Evolutionary conservation across 306 rosid genomes (phyloP), one percentile per base, ranked within the genome.

Genomic region (Castanea crenata): DNA sequence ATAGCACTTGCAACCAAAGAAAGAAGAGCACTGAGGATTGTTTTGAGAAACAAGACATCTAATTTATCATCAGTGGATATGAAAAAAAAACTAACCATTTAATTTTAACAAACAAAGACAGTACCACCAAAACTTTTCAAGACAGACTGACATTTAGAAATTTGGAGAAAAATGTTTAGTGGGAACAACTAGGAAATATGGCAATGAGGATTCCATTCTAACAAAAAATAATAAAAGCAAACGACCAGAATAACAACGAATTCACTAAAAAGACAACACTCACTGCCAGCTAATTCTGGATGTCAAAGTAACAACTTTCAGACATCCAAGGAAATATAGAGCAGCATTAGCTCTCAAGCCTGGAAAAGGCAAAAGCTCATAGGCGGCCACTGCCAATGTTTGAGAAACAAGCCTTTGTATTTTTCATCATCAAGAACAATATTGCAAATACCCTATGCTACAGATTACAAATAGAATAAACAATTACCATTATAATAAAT

Each of bases 341-440:
- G 71, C 86, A 83, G 81, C 81, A 79, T 2, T 8, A 75, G 70
- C 81, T 83, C 86, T 79, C 86, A 74, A 79, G 83, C 86, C 86
- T 21, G 67, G 83, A 83, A 23, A 55, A 73, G 85, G 79, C 82
- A 79, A 82, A 77, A 77, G 85, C 79, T 78, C 82, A 78, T 55
- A 65, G 76, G 72, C 85, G 68, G 82, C 85, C 82, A 82, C 82
- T 73, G 85, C 82, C 71, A 78, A 77, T 65, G 82, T 73, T 57
- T 76, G 81, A 76, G 81, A 81, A 81, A 81, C 74, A 81, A 81
- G 78, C 78, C 78, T 71, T 58, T 4, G 23, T 32, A 16, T 70
- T 74, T 78, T 19, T 81, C 84, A 76, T 76, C 80, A 75, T 75
- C 21, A 46, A 46, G 15, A 71, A 41, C 74, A 46, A 38, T 3